Conservation (phyloP, 2,329 filamentous ascomycete species). For the Zymoseptoria ardabiliae region DNA sequence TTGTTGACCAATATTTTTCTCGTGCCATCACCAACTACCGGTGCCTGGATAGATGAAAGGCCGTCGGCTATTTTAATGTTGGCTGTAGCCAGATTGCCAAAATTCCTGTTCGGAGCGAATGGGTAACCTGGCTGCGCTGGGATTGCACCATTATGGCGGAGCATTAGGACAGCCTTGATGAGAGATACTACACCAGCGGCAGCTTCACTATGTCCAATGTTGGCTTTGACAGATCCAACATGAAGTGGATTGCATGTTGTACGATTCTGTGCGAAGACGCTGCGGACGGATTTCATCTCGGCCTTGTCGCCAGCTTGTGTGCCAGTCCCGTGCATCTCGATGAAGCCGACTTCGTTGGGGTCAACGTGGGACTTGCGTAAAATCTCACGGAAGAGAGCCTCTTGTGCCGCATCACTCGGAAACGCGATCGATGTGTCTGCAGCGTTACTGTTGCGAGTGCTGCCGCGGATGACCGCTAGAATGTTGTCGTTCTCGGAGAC, state of each 20-base stretch:
- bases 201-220: constrained; percentile 26
- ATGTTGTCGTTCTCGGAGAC: constrained; percentile 28
- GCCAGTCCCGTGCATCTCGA: constrained; percentile 17
- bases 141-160: constrained; percentile 52
- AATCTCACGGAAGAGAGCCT: constrained; percentile 2
- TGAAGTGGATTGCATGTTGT: constrained; percentile 11
- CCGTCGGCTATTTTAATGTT: no score
- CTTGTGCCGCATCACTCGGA: constrained; percentile 16
- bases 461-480: constrained; percentile 8
- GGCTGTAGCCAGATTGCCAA: no score
- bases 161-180: constrained; percentile 58
- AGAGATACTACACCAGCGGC: constrained; percentile 44
- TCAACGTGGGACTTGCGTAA: constrained; percentile 9
- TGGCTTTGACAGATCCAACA: constrained; percentile 24
- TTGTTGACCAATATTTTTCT: constrained; percentile 49
- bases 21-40: no score
- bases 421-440: constrained; percentile 13
- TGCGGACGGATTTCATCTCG: constrained; percentile 17
- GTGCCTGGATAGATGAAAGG: no score
- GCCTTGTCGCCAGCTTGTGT: constrained; percentile 15
- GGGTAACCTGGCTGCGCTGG: constrained; percentile 53
- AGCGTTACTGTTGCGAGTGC: constrained; percentile 11
- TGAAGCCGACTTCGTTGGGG: constrained; percentile 10
- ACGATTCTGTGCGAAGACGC: not conserved
- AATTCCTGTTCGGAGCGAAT: no score